Evolutionary conservation across 1,284 basidiomycete genomes (phyloP).

Genomic region (Trametes versicolor): DNA sequence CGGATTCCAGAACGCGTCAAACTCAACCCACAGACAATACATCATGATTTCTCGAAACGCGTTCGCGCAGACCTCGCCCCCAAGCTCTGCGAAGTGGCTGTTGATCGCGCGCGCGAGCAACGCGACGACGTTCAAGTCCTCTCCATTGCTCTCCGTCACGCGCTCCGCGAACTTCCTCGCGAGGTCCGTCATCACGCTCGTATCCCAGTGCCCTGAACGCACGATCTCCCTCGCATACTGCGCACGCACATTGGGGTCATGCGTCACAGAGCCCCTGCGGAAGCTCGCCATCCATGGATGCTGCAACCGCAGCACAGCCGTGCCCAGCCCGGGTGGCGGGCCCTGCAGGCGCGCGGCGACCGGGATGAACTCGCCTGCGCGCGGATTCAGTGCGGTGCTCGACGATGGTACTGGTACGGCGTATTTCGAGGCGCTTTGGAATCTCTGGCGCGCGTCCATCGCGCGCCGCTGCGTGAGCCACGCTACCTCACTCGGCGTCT

Average conservation of each 20-base stretch:
- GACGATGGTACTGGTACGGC: not conserved
- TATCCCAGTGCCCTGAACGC: conserved; percentile 29
- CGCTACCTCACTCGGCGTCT: not conserved
- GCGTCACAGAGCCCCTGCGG: conserved; percentile 27
- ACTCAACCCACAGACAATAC: conserved; percentile 43
- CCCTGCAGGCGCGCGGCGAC: conserved; percentile 21
- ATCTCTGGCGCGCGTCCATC: conserved; percentile 3
- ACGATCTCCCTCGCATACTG: conserved; percentile 33
- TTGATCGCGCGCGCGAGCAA: conserved; percentile 44
- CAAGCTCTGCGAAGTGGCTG: conserved; percentile 34
- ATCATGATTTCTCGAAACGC: conserved; percentile 44
- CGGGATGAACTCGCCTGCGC: conserved; percentile 34
- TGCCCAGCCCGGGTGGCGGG: not conserved
- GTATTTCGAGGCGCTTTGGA: not conserved
- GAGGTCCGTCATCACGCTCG: conserved; percentile 31
- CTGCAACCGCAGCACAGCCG: conserved; percentile 20
- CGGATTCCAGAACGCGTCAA: conserved; percentile 46
- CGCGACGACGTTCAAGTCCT: conserved; percentile 35
- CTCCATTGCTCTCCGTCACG: conserved; percentile 29
- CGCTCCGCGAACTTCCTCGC: conserved; percentile 36
- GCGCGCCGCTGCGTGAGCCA: conserved; percentile 16
- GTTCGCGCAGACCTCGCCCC: conserved; percentile 37
- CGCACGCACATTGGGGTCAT: conserved; percentile 17
- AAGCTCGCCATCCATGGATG: conserved; percentile 34
- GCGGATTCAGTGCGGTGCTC: conserved; percentile 20